Conservation (phyloP, 192 early-diverging fungal genomes). For the Podila clonocystis region DNA sequence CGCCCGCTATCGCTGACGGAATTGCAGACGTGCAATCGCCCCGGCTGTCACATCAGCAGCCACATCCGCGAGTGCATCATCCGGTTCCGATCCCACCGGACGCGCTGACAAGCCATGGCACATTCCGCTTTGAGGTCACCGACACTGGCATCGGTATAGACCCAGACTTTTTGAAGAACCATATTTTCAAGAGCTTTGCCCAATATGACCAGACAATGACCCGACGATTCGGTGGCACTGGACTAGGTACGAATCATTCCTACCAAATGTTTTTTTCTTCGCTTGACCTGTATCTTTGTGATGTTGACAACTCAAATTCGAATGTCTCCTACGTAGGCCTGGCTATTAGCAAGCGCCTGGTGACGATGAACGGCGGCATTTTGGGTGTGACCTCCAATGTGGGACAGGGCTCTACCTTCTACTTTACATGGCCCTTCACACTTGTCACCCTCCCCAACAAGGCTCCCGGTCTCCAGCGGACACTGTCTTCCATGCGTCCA, state of each 20-base stretch:
- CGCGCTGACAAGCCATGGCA: slow-evolving; percentile 19
- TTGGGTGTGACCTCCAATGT: slow-evolving; percentile 72
- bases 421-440: slow-evolving; percentile 62
- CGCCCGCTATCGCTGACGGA: no score
- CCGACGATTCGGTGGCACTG: slow-evolving; percentile 79
- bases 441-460: slow-evolving; percentile 5
- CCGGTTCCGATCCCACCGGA: slow-evolving; percentile 18
- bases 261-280: not conserved
- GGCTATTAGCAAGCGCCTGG: slow-evolving; percentile 77
- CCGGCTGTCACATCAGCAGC: not conserved
- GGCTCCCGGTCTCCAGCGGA: not conserved
- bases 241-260: slow-evolving; percentile 52
- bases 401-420: slow-evolving; percentile 73
- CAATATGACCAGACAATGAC: slow-evolving; percentile 78
- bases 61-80: slow-evolving; percentile 12
- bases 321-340: slow-evolving; percentile 62
- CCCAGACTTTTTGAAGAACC: slow-evolving; percentile 64
- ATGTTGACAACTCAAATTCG: not conserved
- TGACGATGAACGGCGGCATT: slow-evolving; percentile 73
- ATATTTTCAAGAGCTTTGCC: slow-evolving; percentile 76
- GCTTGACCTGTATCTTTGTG: no score
- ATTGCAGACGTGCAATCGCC: no score
- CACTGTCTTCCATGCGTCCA: slow-evolving; percentile 2
- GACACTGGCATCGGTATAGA: slow-evolving; percentile 86
- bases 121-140: slow-evolving; percentile 65